Conservation (phyloP, 2,329 filamentous ascomycete species). For the Scytalidium lignicola region DNA sequence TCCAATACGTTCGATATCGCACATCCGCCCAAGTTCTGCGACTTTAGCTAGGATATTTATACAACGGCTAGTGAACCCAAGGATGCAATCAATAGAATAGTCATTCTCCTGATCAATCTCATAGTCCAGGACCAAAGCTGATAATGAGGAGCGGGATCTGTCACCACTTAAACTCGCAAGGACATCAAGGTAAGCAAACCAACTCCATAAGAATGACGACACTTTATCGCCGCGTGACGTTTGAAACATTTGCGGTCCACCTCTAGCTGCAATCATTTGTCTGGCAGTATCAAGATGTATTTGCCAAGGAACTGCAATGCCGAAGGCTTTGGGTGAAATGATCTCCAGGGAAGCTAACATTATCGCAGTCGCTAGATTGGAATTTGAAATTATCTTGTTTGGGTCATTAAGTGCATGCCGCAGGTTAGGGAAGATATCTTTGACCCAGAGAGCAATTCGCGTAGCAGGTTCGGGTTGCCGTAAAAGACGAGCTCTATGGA, state of each 20-base stretch:
- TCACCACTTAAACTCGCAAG: constrained; percentile 66
- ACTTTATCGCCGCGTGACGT: constrained; percentile 50
- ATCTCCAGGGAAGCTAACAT: constrained; percentile 83
- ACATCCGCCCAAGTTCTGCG: constrained; percentile 63
- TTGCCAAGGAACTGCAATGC: constrained; percentile 77
- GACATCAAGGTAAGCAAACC: constrained; percentile 81
- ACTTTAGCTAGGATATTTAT: constrained; percentile 67
- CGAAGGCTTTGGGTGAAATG: constrained; percentile 75
- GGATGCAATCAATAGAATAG: constrained; percentile 72
- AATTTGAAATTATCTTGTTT: constrained; percentile 60
- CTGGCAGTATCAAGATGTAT: constrained; percentile 71
- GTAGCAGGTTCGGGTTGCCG: constrained; percentile 69
- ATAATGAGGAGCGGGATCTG: constrained; percentile 19
- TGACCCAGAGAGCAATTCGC: constrained; percentile 75
- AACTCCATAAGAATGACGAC: constrained; percentile 70
- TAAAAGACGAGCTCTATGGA: constrained; percentile 70
- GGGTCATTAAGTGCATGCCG: constrained; percentile 60
- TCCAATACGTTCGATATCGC: constrained; percentile 61
- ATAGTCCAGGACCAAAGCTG: constrained; percentile 35
- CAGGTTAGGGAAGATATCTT: constrained; percentile 71
- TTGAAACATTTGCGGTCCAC: constrained; percentile 49
- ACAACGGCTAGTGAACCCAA: constrained; percentile 71
- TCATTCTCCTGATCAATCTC: constrained; percentile 52
- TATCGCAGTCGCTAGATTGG: constrained; percentile 73
- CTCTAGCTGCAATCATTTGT: constrained; percentile 65